phyloP scores from a whole-genome alignment of 164 flowering plant genomes.

The Dillenia turbinata region DNA sequence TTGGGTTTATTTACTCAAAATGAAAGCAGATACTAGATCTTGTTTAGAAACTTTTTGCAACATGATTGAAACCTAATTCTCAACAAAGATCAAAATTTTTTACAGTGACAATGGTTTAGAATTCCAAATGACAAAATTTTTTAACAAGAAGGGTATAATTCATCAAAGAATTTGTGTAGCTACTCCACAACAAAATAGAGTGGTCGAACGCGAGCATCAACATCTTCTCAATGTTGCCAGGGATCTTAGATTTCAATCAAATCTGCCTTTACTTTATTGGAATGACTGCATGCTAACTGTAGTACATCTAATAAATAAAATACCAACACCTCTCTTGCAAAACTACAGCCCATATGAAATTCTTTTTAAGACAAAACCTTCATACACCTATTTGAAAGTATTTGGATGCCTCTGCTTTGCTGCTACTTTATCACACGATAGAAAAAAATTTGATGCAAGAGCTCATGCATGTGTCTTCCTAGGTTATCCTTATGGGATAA shows the following conservation, averaged over 20 bases:
- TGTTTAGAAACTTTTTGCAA: no score
- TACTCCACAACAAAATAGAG: slow-evolving; percentile 10
- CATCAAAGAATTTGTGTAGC: slow-evolving; percentile 6
- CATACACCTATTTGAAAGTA: background rate
- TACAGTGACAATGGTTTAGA: background rate
- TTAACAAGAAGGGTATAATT: background rate
- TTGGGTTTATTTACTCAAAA: no score
- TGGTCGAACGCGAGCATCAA: slow-evolving; percentile 1
- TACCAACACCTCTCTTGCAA: background rate
- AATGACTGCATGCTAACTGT: slow-evolving; percentile 4
- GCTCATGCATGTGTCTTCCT: background rate
- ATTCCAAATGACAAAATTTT: background rate
- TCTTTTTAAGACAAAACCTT: background rate
- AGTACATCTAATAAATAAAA: slow-evolving; percentile 3
- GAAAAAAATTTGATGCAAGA: background rate
- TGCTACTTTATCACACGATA: no score
- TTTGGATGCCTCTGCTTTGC: slow-evolving; percentile 10
- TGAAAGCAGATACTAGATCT: no score
- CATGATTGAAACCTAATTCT: no score
- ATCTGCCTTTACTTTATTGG: slow-evolving; percentile 5
- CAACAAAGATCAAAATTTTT: background rate
- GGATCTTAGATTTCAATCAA: background rate
- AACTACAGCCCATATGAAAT: slow-evolving; percentile 2
- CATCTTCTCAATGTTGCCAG: slow-evolving; percentile 3
- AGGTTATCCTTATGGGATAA: no score